Conservation (phyloP, 441 rosid genomes). For the Geranium incanum region DNA sequence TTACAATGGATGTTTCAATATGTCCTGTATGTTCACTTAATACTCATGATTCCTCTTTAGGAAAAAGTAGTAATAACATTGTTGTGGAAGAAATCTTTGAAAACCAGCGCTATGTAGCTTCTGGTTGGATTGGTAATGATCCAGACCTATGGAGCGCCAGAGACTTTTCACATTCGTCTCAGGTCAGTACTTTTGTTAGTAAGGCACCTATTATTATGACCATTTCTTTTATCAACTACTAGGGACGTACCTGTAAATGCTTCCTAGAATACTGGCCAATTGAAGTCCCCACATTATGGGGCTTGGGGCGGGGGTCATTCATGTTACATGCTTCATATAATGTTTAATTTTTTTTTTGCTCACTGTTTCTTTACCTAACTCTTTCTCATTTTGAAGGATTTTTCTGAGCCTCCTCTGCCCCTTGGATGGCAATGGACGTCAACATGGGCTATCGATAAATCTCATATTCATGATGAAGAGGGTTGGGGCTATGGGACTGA, state of each 20-base stretch:
- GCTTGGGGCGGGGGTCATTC: background rate
- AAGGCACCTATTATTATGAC: background rate
- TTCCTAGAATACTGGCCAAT: background rate
- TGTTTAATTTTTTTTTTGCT: background rate
- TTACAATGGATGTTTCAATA: conserved; percentile 62
- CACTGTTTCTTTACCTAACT: background rate
- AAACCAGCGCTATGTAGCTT: conserved; percentile 45
- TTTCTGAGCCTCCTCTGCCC: conserved; percentile 51
- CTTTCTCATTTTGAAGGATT: conserved; percentile 38
- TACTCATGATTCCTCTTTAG: conserved; percentile 30
- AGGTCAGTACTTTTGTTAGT: conserved; percentile 31
- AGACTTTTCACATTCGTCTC: conserved; percentile 50
- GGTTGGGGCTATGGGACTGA: conserved; percentile 69
- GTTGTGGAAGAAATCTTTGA: conserved; percentile 54
- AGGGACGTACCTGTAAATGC: background rate
- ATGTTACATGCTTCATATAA: background rate
- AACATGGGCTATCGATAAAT: conserved; percentile 53
- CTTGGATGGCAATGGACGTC: conserved; percentile 64
- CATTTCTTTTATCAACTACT: background rate
- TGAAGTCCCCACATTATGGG: background rate
- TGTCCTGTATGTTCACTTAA: conserved; percentile 34
- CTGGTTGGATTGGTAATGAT: conserved; percentile 48
- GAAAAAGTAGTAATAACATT: conserved; percentile 37
- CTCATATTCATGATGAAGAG: conserved; percentile 45
- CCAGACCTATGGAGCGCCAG: conserved; percentile 52